Evolutionary conservation across 805 yeast species (phyloP).

Genomic region (Pichia californica): DNA sequence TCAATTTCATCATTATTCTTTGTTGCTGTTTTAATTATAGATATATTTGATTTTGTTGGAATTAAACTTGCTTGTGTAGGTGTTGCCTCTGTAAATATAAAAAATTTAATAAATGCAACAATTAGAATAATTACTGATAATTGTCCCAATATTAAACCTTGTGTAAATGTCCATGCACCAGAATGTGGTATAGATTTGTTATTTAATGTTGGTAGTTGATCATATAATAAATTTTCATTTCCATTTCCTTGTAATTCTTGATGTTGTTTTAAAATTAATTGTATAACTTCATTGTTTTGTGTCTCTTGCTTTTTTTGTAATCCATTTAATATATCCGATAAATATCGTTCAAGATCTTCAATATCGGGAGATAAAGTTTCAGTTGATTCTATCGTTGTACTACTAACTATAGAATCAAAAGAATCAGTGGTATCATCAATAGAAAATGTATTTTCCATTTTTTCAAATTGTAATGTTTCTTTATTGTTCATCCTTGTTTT

Average conservation of each 20-base stretch:
- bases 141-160: slow-evolving; percentile 71
- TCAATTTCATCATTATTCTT: slow-evolving; percentile 4
- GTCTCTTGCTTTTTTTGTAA: slow-evolving; percentile 18
- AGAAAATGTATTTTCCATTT: no score
- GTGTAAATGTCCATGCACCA: slow-evolving; percentile 60
- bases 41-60: slow-evolving; percentile 23
- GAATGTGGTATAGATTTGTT: slow-evolving; percentile 2
- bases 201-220: slow-evolving; percentile 4
- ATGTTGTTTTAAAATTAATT: slow-evolving; percentile 10
- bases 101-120: slow-evolving; percentile 62
- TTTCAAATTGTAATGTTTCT: no score
- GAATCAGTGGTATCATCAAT: no score
- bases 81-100: slow-evolving; percentile 65
- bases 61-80: slow-evolving; percentile 30
- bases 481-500: no score
- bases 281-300: slow-evolving; percentile 9
- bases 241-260: background rate
- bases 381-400: background rate
- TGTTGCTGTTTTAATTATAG: slow-evolving; percentile 12
- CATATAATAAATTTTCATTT: background rate
- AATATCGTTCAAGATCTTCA: slow-evolving; percentile 5
- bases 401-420: background rate
- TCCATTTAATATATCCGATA: slow-evolving; percentile 6
- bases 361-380: background rate
- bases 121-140: slow-evolving; percentile 59